Evolutionary conservation across 2,329 filamentous ascomycete species (phyloP).

Genomic region (Xylaria sp.): DNA sequence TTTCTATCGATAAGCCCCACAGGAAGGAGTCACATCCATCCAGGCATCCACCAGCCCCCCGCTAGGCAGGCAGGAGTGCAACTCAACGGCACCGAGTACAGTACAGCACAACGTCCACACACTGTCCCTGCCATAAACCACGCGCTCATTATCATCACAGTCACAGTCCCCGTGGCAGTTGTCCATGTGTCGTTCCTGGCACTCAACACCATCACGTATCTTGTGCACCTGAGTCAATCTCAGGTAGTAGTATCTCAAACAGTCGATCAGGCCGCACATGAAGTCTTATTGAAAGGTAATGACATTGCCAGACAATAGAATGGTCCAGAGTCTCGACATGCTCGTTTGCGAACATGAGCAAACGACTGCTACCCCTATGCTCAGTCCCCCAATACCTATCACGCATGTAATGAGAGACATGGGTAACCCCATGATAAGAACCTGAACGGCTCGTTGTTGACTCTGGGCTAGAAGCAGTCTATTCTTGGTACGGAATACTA

Average conservation of each 20-base stretch:
- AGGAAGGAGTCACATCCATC: too few species aligned
- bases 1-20: background rate
- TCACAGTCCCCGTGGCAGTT: background rate
- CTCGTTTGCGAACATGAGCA: background rate
- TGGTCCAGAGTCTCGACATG: too few species aligned
- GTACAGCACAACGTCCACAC: background rate
- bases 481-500: too few species aligned
- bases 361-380: background rate
- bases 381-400: background rate
- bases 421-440: too few species aligned
- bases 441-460: too few species aligned
- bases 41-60: too few species aligned
- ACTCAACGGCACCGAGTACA: background rate
- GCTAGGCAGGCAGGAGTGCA: background rate
- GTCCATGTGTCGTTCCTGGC: background rate
- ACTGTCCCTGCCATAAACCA: background rate
- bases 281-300: too few species aligned
- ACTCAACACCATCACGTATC: background rate
- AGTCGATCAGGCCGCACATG: background rate
- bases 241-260: background rate
- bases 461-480: too few species aligned
- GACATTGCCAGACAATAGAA: too few species aligned
- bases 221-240: background rate
- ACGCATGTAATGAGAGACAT: background rate
- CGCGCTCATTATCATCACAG: background rate